A percentile compares a stretch with the other conserved stretches of the same genome.
phyloP scores from a whole-genome alignment of 108 stramenopile species.

The Fragilariopsis cylindrus region DNA sequence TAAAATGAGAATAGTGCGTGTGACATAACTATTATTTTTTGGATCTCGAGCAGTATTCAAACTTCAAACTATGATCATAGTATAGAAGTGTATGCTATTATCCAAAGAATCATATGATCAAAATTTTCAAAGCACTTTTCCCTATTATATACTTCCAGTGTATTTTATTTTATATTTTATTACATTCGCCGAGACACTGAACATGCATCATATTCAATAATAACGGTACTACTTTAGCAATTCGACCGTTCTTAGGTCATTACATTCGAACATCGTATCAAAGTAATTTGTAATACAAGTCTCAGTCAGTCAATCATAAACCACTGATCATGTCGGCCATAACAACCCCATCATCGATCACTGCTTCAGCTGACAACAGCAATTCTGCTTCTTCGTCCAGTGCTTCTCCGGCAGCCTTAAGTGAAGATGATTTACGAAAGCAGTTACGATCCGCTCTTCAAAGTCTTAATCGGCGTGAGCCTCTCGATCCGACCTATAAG shows the following conservation, averaged over 20 bases:
- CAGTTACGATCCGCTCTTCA: slow-evolving; percentile 39
- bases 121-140: no score
- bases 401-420: slow-evolving; percentile 1
- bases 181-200: background rate
- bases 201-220: background rate
- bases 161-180: no score
- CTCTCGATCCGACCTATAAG: slow-evolving; percentile 80
- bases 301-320: background rate
- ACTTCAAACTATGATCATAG: no score
- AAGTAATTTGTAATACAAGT: background rate
- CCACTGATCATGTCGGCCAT: background rate
- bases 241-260: no score
- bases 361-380: background rate
- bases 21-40: no score
- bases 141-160: no score
- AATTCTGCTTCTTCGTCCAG: background rate
- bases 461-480: slow-evolving; percentile 53
- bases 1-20: no score
- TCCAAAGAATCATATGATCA: no score
- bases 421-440: slow-evolving; percentile 44
- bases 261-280: no score
- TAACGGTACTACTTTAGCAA: no score
- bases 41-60: no score
- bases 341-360: background rate
- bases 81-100: no score